phyloP scores from a whole-genome alignment of 331 rosid species.

The Erythrophleum ivorense region DNA sequence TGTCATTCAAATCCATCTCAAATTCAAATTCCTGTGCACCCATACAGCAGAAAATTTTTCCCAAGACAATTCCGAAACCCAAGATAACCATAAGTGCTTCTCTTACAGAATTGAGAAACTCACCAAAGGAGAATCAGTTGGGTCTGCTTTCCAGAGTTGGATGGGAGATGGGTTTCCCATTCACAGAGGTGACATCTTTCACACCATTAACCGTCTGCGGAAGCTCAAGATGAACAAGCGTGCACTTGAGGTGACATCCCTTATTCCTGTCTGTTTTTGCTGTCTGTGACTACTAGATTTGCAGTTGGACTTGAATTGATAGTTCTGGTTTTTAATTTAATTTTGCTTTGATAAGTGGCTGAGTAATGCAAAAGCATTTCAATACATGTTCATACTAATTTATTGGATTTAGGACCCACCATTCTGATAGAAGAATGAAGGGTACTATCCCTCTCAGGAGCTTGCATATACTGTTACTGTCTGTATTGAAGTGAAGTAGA shows the following conservation, averaged over 20 bases:
- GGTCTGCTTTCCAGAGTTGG: slow-evolving; percentile 82
- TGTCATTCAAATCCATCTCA: slow-evolving; percentile 27
- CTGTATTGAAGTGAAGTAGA: neutral
- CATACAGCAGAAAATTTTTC: slow-evolving; percentile 44
- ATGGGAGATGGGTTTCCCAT: slow-evolving; percentile 91
- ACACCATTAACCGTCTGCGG: slow-evolving; percentile 87
- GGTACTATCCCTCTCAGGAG: neutral
- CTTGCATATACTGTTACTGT: neutral
- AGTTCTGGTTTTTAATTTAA: neutral
- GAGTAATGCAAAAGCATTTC: neutral
- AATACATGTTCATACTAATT: neutral
- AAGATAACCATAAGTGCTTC: slow-evolving; percentile 52
- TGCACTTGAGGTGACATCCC: slow-evolving; percentile 76
- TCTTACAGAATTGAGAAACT: slow-evolving; percentile 81
- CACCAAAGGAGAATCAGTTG: slow-evolving; percentile 57
- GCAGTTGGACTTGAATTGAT: neutral
- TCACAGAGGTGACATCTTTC: slow-evolving; percentile 75
- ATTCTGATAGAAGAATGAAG: neutral
- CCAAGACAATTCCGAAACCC: slow-evolving; percentile 28
- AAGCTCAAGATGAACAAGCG: slow-evolving; percentile 77
- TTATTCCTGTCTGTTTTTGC: neutral
- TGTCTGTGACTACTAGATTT: neutral
- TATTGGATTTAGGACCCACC: neutral
- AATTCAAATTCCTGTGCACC: slow-evolving; percentile 53
- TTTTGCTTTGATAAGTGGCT: neutral